Base-by-base conservation (phyloP, 352 stramenopile species). In the Phytophthora pseudosyringae region DNA sequence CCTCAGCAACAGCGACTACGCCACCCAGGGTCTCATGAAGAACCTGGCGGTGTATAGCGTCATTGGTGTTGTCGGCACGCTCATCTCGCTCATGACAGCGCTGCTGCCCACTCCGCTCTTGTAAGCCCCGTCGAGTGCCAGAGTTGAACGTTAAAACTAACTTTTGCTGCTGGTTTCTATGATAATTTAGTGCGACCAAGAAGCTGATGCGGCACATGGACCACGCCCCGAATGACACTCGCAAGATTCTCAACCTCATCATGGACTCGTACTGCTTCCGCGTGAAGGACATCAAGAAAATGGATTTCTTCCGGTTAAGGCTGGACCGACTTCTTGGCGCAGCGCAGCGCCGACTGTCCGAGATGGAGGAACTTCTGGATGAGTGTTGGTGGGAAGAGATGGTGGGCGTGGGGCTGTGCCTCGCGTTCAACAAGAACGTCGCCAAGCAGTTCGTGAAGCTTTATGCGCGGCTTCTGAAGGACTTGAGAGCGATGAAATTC, bases 161-260 rank as follows among this genome's bases (percentile, higher is more conserved):
- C 38, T 0, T 45, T 13, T 15, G 11, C 31, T 55, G 15, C 16
- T 32, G 18, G 3, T 58, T 10, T 9, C 1, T 26, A 18, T 26
- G n/a, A 44, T 16, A 10, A 5, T 50, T 18, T 45, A 87, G 78
- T 43, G 84, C 81, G 4, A 93, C 86, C 25, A 71, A 69, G 8
- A 69, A 86, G 25, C 50, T 93, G 4, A 73, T 78, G 45, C 50
- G 57, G 1, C 63, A 88, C 28, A 82, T 86, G 56, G 58, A 60
- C 7, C 63, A 81, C 28, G 77, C 81, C 9, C 71, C 78, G 13
- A 65, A 69, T 13, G 81, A 89, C 31, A 78, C 89, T 12, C 71
- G 78, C n/a, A 83, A 93, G 60, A 82, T 91, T n/a, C 71, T 91
- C 16, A 91, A 93, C 57, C 65, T 93, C 21, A 88, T 92, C 51